Base-by-base conservation (phyloP, 345 rosid species). In the Ailanthus altissimus region DNA sequence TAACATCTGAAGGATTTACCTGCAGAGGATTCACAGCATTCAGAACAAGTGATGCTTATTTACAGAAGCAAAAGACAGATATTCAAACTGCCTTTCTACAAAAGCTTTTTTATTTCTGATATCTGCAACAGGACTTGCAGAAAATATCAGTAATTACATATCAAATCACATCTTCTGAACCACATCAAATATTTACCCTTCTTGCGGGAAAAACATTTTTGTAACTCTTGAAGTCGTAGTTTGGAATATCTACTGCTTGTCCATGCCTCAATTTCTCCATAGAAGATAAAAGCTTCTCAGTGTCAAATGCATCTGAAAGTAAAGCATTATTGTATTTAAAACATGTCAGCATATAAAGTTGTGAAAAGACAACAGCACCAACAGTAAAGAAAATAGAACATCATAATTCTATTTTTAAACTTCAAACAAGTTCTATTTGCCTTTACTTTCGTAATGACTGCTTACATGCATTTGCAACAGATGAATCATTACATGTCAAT, bases 1-100 rank as follows among this genome's bases (percentile, higher is more conserved):
- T 94, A 69, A 94, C 98, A 86, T 94, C 97, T 25, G 94, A 85
- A 75, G 97, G 97, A 85, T 94, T 94, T 59, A 94, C 97, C 98
- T 94, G 92, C 81, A 83, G 28, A 78, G 60, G 46, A 77, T 67
- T 65, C 59, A 21, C 50, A 60, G 65, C 15, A 59, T 67, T 70
- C 69, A 83, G 62, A 58, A 63, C 16, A 36, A 61, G 12, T 28
- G 40, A 58, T 15, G 62, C 20, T 25, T 32, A 50, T 40, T 21
- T 21, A 54, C 32, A 54, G 21, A 40, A 38, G 51, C 64, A 54
- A 61, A 26, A 50, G 10, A 54, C 3, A 36, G 5, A 43, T 47
- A 43, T 49, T 38, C 12, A 64, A 18, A 40, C 14, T 8, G 8
- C 10, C 40, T 6, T 40, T 40, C 40, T 40, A 38, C 46, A 61